Evolutionary conservation across 2,329 filamentous ascomycete species (phyloP).

Genomic region (Sclerotinia spermophila): DNA sequence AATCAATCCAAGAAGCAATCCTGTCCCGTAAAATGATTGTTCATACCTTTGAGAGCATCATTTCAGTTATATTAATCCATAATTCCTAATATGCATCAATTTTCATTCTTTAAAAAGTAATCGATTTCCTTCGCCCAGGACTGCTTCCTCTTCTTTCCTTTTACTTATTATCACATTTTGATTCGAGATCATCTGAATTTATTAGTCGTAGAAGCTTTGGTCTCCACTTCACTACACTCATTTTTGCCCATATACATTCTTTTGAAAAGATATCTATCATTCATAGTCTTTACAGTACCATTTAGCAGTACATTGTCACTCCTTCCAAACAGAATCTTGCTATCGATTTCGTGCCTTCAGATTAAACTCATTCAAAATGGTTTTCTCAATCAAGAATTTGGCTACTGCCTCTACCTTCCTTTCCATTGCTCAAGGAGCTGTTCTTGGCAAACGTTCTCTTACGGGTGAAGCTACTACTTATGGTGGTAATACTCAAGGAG

Average conservation of each 20-base stretch:
- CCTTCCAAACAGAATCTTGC: neutral
- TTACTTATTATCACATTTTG: neutral
- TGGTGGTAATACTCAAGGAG: slow-evolving; percentile 54
- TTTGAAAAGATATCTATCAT: slow-evolving; percentile 11
- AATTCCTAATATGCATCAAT: neutral
- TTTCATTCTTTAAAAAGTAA: neutral
- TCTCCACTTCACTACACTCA: slow-evolving; percentile 8
- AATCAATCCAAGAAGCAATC: neutral
- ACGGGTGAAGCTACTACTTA: slow-evolving; percentile 50
- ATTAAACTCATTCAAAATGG: slow-evolving; percentile 27
- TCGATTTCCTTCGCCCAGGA: neutral
- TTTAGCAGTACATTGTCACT: neutral
- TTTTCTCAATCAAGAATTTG: slow-evolving; percentile 28
- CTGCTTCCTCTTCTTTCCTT: neutral
- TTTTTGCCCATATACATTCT: neutral
- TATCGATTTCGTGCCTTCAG: neutral
- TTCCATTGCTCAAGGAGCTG: slow-evolving; percentile 32
- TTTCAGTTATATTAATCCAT: slow-evolving; percentile 10
- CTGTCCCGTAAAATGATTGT: neutral
- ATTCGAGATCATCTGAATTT: neutral
- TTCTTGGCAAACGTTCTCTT: slow-evolving; percentile 28
- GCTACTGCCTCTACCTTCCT: slow-evolving; percentile 23
- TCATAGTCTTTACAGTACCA: neutral
- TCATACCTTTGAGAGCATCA: neutral
- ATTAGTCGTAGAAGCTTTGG: slow-evolving; percentile 1